Conservation (phyloP, 1,284 basidiomycete genomes). For the Cutaneotrichosporon sp. region DNA sequence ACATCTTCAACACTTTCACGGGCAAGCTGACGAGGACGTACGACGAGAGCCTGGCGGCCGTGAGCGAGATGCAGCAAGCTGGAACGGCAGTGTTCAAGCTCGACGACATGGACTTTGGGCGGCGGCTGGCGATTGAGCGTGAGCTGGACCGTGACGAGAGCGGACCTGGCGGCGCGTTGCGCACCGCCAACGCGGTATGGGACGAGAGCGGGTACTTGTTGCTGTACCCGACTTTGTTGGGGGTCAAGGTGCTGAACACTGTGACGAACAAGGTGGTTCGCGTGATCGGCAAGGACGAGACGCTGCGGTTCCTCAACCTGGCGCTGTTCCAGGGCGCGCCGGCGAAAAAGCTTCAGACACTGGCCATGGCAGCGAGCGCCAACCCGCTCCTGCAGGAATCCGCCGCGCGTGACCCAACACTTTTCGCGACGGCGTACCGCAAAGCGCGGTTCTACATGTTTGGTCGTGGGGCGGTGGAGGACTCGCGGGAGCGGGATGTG, state of each 20-base stretch:
- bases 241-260: conserved; percentile 94
- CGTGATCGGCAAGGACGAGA: conserved; percentile 91
- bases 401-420: conserved; percentile 76
- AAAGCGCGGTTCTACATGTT: conserved; percentile 96
- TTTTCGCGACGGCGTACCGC: conserved; percentile 91
- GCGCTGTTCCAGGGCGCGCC: conserved; percentile 90
- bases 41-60: conserved; percentile 85
- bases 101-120: conserved; percentile 99
- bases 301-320: conserved; percentile 81
- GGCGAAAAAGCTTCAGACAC: conserved; percentile 76
- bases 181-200: conserved; percentile 83
- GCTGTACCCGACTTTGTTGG: conserved; percentile 85
- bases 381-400: conserved; percentile 89
- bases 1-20: conserved; percentile 83
- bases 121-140: conserved; percentile 82
- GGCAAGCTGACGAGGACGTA: conserved; percentile 90
- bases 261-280: conserved; percentile 89
- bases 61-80: conserved; percentile 95
- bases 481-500: conserved; percentile 84
- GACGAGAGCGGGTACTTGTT: conserved; percentile 95
- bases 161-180: conserved; percentile 42
- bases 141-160: conserved; percentile 63
- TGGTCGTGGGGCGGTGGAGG: conserved; percentile 86
- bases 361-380: conserved; percentile 88
- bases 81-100: conserved; percentile 84